Evolutionary conservation across 1,139 yeast species (phyloP), one percentile per base, ranked within the genome.

Genomic region (Geotrichum phurueaensis): DNA sequence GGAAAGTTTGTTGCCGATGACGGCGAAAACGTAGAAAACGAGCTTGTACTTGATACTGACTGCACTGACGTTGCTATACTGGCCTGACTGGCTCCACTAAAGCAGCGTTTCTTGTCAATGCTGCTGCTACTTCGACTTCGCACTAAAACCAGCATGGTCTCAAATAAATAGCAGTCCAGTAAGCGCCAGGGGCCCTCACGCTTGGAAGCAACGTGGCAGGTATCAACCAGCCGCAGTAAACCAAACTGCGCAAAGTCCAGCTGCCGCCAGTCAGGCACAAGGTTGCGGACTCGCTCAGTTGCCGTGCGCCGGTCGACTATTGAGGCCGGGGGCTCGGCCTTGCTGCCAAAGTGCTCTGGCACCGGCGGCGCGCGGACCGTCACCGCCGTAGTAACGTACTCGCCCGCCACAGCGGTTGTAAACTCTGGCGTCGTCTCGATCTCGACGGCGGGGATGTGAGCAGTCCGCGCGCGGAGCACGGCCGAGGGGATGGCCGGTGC

Each of bases 111-210:
- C 20, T 39, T 39, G n/a, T n/a, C 47, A 7, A 7, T 9, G 10
- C 20, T 39, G 22, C 18, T 39, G 22, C 18, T 18, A 5, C 47
- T 6, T 22, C 51, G 29, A 12, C 55, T 52, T 15, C 64, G 62
- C 23, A 65, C 60, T 13, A 66, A 58, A 22, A 67, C 55, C 2
- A 67, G 58, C 52, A 65, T 62, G n/a, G 48, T 59, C 9, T 65
- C 67, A 60, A 65, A 67, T 53, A 67, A 45, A 51, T 65, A 67
- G 59, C 70, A 67, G 7, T 65, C 63, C 45, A 64, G 62, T 25
- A 59, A 54, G 51, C 65, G 65, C 69, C 69, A 66, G 7, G 60
- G 53, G 4, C 58, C 52, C 43, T 57, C 55, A 51, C 64, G 64
- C 33, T 63, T 53, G 2, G 69, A 65, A 1, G 57, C 22, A 22